Base-by-base conservation (phyloP, 345 rosid species). In the Garcia nutans region DNA sequence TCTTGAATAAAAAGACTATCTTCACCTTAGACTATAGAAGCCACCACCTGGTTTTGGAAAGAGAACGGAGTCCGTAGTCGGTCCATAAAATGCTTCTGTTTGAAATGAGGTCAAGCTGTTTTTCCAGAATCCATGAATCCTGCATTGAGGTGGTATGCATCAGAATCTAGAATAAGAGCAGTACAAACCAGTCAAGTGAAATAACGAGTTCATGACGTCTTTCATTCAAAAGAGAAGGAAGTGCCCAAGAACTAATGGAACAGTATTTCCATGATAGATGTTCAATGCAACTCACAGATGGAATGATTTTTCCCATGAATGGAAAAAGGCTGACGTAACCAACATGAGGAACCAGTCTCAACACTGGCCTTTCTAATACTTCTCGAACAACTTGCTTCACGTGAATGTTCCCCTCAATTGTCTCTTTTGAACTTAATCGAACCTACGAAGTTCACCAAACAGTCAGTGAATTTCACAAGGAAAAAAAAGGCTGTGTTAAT, bases 291-390 rank as follows among this genome's bases (percentile, higher is more conserved):
- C 99, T 93, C 86, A 93, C 98, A 66, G 91, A 76, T 65, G 98
- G 97, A 80, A 96, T 96, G 71, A 93, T 87, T 81, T 77, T 92
- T 77, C 84, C 77, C 77, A 96, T 96, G 83, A 96, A 96, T 10
- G 98, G 99, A 76, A 96, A 93, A 82, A 96, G 91, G 91, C 96
- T 92, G 81, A 88, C 96, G 67, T 91, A 93, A 64, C 99, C 99
- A 41, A 96, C 78, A 73, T 96, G 97, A 80, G 97, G 97, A 85
- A 92, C 97, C 66, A 91, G 81, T 83, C 91, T 89, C 86, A 82
- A 78, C 72, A 83, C 85, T 20, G 98, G 97, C 72, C 26, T 82
- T 80, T 81, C 96, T 56, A 85, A 56, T 24, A 89, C 96, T 76
- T 96, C 96, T 78, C 93, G 89, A 44, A 93, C 89, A 74, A 96